Evolutionary conservation across 2,329 filamentous ascomycete genomes (phyloP), one percentile per base, ranked within the genome.

Genomic region (Harringtonia aguacate): DNA sequence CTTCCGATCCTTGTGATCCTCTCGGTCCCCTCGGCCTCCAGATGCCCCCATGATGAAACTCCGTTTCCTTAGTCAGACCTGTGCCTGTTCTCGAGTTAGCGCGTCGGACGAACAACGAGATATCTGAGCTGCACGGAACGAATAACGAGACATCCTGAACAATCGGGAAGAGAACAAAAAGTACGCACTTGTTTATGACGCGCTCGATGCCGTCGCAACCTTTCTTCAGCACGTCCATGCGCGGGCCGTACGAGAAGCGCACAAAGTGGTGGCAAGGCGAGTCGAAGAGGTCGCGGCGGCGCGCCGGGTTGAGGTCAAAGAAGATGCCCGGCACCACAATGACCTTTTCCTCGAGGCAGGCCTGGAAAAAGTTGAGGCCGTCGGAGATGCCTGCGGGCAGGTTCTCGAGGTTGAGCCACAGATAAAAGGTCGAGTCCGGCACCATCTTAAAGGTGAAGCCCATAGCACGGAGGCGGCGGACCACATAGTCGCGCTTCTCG

Each of bases 291-390:
- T 97, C 90, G 60, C 90, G 75, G 52, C 90, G 76, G 61, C 87
- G 84, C 30, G 84, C 83, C 4, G 90, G 90, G 68, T 97, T 97
- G 51, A 97, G 66, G 58, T 97, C 90, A 61, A 97, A 97, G 75
- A 97, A 97, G 63, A 97, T 97, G 48, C 90, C 90, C 0, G 90
- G 90, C 5, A 97, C 90, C 17, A 95, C 88, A 58, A 95, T 95
- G 53, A 94, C 86, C 73, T 94, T 94, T 70, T 95, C 88, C 57
- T 85, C 79, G 36, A 97, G 69, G 59, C 92, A 92, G 27, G 88
- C 88, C 61, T 92, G 80, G 78, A 97, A 95, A 75, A 97, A 97
- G 69, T 94, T 95, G 57, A 97, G 70, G 9, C 90, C 90, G 60
- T 97, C 90, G 47, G 84, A 82, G 61, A 97, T 94, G 49, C 80